phyloP scores from a whole-genome alignment of 306 rosid species.

The Myrica gale region DNA sequence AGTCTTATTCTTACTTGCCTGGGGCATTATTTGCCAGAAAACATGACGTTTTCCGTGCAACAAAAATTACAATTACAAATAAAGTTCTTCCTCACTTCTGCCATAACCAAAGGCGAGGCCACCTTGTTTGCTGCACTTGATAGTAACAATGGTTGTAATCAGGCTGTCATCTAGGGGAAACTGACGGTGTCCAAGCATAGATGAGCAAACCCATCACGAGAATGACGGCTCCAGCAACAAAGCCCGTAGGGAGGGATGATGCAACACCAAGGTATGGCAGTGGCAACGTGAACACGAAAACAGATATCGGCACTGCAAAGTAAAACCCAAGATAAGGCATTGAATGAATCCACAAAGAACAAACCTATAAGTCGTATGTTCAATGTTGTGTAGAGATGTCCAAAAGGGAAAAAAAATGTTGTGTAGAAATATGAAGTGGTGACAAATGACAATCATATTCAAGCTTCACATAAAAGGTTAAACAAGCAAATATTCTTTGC shows the following conservation, averaged over 20 bases:
- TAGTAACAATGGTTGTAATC: background rate
- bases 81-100: background rate
- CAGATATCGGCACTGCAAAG: constrained; percentile 76
- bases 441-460: too few species aligned
- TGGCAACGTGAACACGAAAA: constrained; percentile 75
- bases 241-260: constrained; percentile 73
- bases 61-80: background rate
- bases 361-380: background rate
- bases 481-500: too few species aligned
- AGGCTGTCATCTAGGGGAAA: constrained; percentile 30
- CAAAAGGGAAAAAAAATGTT: background rate
- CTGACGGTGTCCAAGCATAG: constrained; percentile 70
- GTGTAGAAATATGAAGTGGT: background rate
- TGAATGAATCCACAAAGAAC: background rate
- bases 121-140: background rate
- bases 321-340: constrained; percentile 10
- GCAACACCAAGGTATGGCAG: constrained; percentile 77
- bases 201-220: constrained; percentile 65
- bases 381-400: background rate
- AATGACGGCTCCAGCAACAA: constrained; percentile 63
- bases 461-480: background rate
- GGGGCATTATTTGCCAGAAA: background rate
- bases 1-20: background rate
- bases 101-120: background rate
- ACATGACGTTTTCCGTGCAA: background rate